Conservation (phyloP, 2,329 filamentous ascomycete genomes). For the Ciborinia camelliae region DNA sequence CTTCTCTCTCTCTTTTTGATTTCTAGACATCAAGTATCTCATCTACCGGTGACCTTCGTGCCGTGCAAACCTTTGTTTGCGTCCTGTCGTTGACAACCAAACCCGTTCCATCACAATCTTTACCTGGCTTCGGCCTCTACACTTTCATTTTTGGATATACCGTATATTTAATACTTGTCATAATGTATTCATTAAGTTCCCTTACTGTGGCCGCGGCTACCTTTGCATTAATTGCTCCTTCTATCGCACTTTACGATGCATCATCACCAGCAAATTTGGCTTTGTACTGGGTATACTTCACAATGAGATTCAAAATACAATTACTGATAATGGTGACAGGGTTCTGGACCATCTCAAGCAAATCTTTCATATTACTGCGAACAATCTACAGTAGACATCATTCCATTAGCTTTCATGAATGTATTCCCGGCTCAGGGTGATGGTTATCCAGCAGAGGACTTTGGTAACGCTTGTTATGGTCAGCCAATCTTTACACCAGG, state of each 20-base stretch:
- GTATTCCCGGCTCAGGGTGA: slow-evolving; percentile 44
- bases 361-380: slow-evolving; percentile 42
- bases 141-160: slow-evolving; percentile 20
- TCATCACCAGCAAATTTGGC: slow-evolving; percentile 42
- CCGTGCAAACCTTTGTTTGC: slow-evolving; percentile 38
- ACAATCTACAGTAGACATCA: slow-evolving; percentile 42
- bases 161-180: slow-evolving; percentile 25
- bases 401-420: slow-evolving; percentile 44
- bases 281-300: slow-evolving; percentile 43
- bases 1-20: slow-evolving; percentile 19
- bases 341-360: slow-evolving; percentile 42
- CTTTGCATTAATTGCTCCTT: slow-evolving; percentile 30
- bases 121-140: slow-evolving; percentile 21
- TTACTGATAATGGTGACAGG: slow-evolving; percentile 34
- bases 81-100: slow-evolving; percentile 37
- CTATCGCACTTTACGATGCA: slow-evolving; percentile 35
- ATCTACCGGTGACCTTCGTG: slow-evolving; percentile 26
- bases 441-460: slow-evolving; percentile 43
- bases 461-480: slow-evolving; percentile 43
- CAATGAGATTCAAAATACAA: background rate
- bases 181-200: slow-evolving; percentile 35
- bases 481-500: slow-evolving; percentile 36
- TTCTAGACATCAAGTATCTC: slow-evolving; percentile 26
- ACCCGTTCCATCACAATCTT: slow-evolving; percentile 33
- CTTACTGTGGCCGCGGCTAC: slow-evolving; percentile 29